Evolutionary conservation across 176 grass and related monocot species (phyloP).

Genomic region (Carex littledalei): DNA sequence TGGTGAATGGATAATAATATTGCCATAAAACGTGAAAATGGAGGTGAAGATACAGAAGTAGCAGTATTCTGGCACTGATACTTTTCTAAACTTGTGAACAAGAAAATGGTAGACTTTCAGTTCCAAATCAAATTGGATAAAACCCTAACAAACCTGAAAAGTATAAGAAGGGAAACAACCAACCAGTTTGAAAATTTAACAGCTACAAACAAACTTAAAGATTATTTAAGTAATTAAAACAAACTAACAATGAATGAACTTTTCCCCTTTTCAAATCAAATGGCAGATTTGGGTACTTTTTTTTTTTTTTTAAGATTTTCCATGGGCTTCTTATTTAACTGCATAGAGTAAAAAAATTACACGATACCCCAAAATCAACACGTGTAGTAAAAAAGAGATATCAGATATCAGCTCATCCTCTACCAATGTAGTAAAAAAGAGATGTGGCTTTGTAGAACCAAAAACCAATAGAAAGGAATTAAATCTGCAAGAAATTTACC

Average conservation of each 20-base stretch:
- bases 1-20: not conserved
- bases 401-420: not conserved
- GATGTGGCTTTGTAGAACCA: not conserved
- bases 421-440: not conserved
- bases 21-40: not conserved
- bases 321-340: not conserved
- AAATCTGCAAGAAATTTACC: not conserved
- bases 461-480: not conserved
- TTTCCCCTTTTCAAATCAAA: not conserved
- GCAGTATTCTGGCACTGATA: not conserved
- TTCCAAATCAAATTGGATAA: not conserved
- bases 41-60: not conserved
- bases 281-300: not conserved
- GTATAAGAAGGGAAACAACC: not conserved
- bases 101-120: not conserved
- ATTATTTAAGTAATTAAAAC: not conserved
- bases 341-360: not conserved
- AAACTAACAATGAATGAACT: not conserved
- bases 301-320: not conserved
- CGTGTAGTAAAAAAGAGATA: not conserved
- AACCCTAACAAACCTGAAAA: constrained; percentile 4
- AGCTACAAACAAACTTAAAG: not conserved
- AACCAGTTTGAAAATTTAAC: not conserved
- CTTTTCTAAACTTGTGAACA: not conserved
- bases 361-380: not conserved